Evolutionary conservation across 768 basidiomycete genomes (phyloP).

Genomic region (Rhizopogon vinicolor): DNA sequence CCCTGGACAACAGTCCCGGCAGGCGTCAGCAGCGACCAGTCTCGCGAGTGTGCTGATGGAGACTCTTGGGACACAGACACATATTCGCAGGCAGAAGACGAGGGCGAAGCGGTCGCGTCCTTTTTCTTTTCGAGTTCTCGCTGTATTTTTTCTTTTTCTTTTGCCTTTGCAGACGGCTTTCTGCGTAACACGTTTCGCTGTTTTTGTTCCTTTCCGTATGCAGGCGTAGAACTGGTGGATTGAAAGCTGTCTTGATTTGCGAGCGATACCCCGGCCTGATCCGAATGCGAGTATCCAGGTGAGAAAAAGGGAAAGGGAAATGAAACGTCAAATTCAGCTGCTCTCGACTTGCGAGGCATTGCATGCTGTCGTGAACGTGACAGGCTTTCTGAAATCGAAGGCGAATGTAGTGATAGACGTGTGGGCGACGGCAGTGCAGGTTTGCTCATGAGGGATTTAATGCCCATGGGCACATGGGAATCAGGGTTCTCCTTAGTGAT

Average conservation of each 20-base stretch:
- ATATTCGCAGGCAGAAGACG: neutral
- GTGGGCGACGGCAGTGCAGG: conserved; percentile 21
- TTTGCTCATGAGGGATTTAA: conserved; percentile 33
- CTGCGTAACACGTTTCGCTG: conserved; percentile 29
- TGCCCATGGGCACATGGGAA: conserved; percentile 17
- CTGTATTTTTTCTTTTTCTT: conserved; percentile 1
- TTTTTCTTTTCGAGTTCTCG: neutral
- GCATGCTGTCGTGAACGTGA: conserved; percentile 1
- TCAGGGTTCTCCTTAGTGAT: neutral
- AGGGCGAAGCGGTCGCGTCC: neutral
- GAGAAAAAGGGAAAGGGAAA: neutral
- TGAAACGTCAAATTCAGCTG: conserved; percentile 17
- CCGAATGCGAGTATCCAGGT: conserved; percentile 10
- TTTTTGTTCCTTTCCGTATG: conserved; percentile 11
- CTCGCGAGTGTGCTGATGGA: neutral
- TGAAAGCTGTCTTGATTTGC: conserved; percentile 12
- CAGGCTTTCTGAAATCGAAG: conserved; percentile 8
- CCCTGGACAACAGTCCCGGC: conserved; percentile 42
- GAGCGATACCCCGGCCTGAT: conserved; percentile 5
- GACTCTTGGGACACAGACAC: neutral
- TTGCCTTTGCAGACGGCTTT: conserved; percentile 23
- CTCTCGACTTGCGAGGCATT: conserved; percentile 17
- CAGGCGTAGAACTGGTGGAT: neutral
- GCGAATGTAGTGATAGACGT: conserved; percentile 17
- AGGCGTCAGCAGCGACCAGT: conserved; percentile 35